Evolutionary conservation across 345 rosid genomes (phyloP), one percentile per base, ranked within the genome.

Genomic region (Eucalyptus marginata): DNA sequence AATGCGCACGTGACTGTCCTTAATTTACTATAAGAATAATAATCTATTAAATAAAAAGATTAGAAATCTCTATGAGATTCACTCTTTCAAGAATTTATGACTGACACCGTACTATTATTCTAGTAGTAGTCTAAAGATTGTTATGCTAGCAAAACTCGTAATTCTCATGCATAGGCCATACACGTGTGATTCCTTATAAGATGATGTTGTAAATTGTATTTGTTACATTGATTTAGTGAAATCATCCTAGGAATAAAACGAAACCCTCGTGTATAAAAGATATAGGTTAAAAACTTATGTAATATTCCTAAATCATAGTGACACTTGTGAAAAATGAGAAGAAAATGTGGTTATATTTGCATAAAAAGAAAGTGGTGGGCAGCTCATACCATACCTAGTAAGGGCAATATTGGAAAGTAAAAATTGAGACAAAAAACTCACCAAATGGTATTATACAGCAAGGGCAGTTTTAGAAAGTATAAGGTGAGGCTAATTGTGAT

Each of bases 91-190:
- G 2, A 52, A 52, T 20, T 52, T 52, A 52, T 52, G 0, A 52
- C 25, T 52, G 0, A 20, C 25, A 20, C 18, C 0, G 0, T 52
- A 0, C 10, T 52, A 0, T 52, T 52, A 52, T 18, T 18, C 2
- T 0, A 52, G 17, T 0, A 1, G 1, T 52, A 18, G 2, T 1
- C 58, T 52, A 3, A 52, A 52, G 0, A 52, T 0, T 8, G 10
- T 52, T 52, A 52, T 52, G 5, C 1, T 52, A 52, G 25, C 5
- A 20, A 52, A 52, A 7, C 0, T 1, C 0, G 2, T 20, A 56
- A 0, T 56, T 56, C 13, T 56, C 29, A 56, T 10, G 27, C 29
- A 10, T 0, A 0, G 1, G 5, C 6, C 2, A 56, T 0, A 0
- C 29, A 25, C 0, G 3, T 56, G 66, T 27, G n/a, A 59, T 25